Percentiles rank a stretch among this genome's conserved stretches.
These are phyloP conservation scores for Leccinum imitatum DNA, from an alignment of 768 basidiomycete genomes.

Conservation along the genomic window DNA sequence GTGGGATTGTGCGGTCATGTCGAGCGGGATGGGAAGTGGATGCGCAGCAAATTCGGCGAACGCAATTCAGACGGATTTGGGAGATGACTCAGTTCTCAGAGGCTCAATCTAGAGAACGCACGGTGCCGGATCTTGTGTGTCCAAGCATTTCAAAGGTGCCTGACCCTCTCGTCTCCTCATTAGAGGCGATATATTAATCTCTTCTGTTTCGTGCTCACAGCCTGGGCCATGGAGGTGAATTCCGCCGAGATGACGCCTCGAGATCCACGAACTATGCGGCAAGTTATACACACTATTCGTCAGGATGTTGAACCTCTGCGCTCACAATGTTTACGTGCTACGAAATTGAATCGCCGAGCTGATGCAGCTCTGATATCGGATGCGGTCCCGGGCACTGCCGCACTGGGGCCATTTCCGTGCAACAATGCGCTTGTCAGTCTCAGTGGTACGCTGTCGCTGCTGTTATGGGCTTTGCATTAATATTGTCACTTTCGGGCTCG, in stretches of 20 bases:
- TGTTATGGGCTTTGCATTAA: neutral
- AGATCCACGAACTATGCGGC: neutral
- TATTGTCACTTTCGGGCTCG: neutral
- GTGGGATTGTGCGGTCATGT: neutral
- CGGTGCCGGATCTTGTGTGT: neutral
- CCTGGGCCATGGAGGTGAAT: neutral
- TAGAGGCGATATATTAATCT: neutral
- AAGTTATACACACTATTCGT: neutral
- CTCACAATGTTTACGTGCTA: neutral
- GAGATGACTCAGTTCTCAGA: neutral
- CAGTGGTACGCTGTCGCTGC: slow-evolving; percentile 1
- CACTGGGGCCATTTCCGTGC: neutral
- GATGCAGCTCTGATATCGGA: neutral
- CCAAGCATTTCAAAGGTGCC: neutral
- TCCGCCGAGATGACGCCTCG: neutral
- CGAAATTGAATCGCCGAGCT: neutral
- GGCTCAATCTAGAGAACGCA: too few relatives aligned
- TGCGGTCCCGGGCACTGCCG: too few relatives aligned
- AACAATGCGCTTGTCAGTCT: slow-evolving; percentile 8
- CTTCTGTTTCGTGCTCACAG: neutral
- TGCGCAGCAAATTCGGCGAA: neutral
- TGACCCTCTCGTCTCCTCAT: neutral
- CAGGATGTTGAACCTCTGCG: neutral
- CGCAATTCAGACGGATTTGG: neutral
- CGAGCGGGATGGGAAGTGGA: neutral